Evolutionary conservation across 2,329 filamentous ascomycete species (phyloP).

Genomic region (Didymella keratinophila): DNA sequence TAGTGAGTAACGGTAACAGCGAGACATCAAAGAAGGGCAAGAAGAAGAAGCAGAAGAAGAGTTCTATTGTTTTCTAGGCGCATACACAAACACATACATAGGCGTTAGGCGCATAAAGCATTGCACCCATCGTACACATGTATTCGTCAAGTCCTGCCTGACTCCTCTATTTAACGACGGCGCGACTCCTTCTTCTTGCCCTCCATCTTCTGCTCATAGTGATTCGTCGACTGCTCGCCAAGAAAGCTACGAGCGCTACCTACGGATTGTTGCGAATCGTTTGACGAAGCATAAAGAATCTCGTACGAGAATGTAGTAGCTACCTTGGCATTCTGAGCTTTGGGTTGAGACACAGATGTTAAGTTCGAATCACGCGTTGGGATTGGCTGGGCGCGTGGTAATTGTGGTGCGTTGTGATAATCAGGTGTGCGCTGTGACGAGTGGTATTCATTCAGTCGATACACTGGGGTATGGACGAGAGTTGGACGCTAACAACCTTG

Average conservation of each 20-base stretch:
- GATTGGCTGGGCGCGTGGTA: too few relatives aligned
- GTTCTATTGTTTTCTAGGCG: slow-evolving; percentile 1
- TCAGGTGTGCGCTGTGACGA: too few relatives aligned
- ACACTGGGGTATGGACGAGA: too few relatives aligned
- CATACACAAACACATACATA: not conserved
- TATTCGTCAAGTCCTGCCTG: not conserved
- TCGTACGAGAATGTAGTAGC: too few relatives aligned
- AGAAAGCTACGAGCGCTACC: not conserved
- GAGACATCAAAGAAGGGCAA: slow-evolving; percentile 10
- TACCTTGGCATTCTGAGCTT: too few relatives aligned
- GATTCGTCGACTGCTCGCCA: not conserved
- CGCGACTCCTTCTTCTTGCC: not conserved
- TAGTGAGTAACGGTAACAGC: not conserved
- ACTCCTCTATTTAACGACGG: not conserved
- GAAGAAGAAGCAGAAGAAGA: slow-evolving; percentile 20
- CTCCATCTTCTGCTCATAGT: not conserved
- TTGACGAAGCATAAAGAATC: too few relatives aligned
- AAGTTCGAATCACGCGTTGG: too few relatives aligned
- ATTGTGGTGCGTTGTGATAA: too few relatives aligned
- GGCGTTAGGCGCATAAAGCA: not conserved
- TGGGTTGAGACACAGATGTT: too few relatives aligned
- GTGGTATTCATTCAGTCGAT: too few relatives aligned
- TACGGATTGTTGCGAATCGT: too few relatives aligned
- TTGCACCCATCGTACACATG: not conserved
- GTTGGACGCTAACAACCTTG: too few relatives aligned